phyloP scores from a whole-genome alignment of 371 early-diverging fungal species.

The Lichtheimia corymbifera region DNA sequence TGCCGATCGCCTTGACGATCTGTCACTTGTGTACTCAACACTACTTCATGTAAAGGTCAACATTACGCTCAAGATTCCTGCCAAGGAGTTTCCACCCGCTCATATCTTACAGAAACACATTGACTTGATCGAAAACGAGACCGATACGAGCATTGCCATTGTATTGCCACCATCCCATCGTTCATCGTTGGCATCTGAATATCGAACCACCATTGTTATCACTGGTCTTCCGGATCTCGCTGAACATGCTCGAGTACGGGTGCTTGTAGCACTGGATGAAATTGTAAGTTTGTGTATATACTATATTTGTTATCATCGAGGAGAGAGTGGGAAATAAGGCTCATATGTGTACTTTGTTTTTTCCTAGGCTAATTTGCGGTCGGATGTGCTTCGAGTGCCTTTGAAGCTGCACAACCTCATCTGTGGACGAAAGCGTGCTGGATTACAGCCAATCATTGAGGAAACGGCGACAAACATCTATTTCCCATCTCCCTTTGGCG shows the following conservation, averaged over 20 bases:
- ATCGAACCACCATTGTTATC: constrained; percentile 36
- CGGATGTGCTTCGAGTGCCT: constrained; percentile 27
- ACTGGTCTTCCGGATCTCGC: constrained; percentile 45
- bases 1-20: not conserved
- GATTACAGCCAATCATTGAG: constrained; percentile 70
- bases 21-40: not conserved
- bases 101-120: constrained; percentile 19
- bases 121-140: constrained; percentile 43
- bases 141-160: constrained; percentile 32
- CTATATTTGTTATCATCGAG: constrained; percentile 1
- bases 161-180: constrained; percentile 27
- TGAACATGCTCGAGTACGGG: constrained; percentile 40
- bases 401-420: constrained; percentile 62
- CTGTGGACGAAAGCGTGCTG: constrained; percentile 73
- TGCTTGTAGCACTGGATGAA: constrained; percentile 46
- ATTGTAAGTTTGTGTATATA: constrained; percentile 28
- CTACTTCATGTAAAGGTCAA: constrained; percentile 26
- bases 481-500: constrained; percentile 65
- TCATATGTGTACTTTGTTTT: constrained; percentile 4
- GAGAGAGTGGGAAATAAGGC: not conserved
- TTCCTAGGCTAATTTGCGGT: constrained; percentile 19
- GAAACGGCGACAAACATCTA: constrained; percentile 78
- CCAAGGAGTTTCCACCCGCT: constrained; percentile 33
- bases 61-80: constrained; percentile 41
- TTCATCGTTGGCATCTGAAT: constrained; percentile 40